Conservation (phyloP, 1,284 basidiomycete genomes). For the Vanrija sp. region DNA sequence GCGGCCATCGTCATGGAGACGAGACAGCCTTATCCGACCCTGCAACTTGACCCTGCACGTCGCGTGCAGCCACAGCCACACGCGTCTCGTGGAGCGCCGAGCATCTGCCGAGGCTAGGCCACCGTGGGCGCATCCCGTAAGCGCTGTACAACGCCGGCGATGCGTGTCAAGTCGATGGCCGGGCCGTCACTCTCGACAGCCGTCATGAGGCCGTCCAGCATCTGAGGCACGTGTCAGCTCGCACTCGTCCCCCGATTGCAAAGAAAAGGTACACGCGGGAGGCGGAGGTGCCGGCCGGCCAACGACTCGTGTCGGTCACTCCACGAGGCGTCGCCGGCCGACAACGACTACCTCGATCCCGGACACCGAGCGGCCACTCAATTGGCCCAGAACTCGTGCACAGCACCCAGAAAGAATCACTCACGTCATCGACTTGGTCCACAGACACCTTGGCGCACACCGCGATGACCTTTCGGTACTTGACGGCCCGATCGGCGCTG, state of each 20-base stretch:
- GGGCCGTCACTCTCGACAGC: constrained; percentile 86
- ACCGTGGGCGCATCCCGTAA: constrained; percentile 23
- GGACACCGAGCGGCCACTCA: background rate
- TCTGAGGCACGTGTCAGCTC: constrained; percentile 51
- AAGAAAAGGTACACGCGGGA: constrained; percentile 2
- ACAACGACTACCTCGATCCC: background rate
- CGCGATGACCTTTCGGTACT: constrained; percentile 86
- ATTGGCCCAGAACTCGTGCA: background rate
- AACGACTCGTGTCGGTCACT: background rate
- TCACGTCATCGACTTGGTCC: constrained; percentile 82
- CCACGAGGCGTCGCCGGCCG: background rate
- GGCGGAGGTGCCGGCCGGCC: background rate
- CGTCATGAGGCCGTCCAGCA: constrained; percentile 79
- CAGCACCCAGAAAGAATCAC: constrained; percentile 47
- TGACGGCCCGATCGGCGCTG: constrained; percentile 76
- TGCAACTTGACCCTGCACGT: too few relatives aligned
- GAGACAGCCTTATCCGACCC: too few relatives aligned
- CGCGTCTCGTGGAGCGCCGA: background rate
- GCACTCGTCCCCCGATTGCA: background rate
- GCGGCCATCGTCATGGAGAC: too few relatives aligned
- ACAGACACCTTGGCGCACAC: constrained; percentile 81
- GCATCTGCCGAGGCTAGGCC: constrained; percentile 1
- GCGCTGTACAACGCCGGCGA: constrained; percentile 73
- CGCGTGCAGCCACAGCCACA: background rate
- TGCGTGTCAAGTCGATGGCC: constrained; percentile 74